Evolutionary conservation across 2,329 filamentous ascomycete species (phyloP), one percentile per base, ranked within the genome.

Genomic region (Ophiostoma perfectum): DNA sequence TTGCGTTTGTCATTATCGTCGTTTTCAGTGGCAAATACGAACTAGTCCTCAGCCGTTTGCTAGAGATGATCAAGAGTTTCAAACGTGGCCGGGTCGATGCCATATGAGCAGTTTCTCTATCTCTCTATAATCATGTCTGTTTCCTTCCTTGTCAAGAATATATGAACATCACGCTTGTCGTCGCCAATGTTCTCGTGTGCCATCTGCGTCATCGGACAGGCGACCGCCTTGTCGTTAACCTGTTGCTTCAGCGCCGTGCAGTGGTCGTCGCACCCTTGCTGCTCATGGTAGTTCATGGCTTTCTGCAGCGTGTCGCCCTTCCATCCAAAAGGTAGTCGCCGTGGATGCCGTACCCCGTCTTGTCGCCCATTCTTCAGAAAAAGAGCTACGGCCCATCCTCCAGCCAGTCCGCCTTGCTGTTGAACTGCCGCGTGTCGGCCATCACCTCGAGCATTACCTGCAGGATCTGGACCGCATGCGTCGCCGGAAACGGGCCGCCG

Each of bases 331-430:
- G 68, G 70, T 73, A 73, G 69, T 73, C 72, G 66, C 71, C 72
- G 69, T 73, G 72, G 71, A 72, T 73, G 65, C 72, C 72, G 66
- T 71, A 70, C 49, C 72, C 72, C 8, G 70, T 72, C 64, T 70
- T 70, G 67, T 73, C 72, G 67, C 72, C 72, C 66, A 70, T 69
- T 70, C 70, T 71, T 72, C 72, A 73, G 72, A 71, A 71, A 68
- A 73, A 73, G 64, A 76, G 76, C 72, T 77, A 75, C 60, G 71
- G 72, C 62, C 77, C 77, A 60, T 78, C 76, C 68, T 75, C 73
- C 6, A 75, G 76, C 77, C 77, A 78, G 70, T 75, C 78, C 45
- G 72, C 73, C 69, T 76, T 72, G 71, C 77, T 72, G 72, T 78
- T 78, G 72, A 78, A 78, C 64, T 70, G 64, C 11, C 71, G 70